Base-by-base conservation (phyloP, 805 yeast species). In the Brettanomyces anomalus region DNA sequence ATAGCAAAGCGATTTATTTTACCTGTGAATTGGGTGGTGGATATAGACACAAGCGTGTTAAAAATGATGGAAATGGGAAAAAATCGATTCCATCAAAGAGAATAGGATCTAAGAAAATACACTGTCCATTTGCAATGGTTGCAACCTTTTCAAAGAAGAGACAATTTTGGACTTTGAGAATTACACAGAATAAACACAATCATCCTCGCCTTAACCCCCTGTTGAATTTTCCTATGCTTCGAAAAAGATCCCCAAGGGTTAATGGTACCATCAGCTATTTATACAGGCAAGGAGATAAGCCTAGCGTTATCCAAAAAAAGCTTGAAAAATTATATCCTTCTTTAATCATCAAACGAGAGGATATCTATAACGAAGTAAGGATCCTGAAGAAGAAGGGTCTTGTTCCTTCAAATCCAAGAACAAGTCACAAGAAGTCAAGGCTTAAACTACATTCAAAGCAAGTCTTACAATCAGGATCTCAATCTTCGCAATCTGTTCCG, bases 51-150 rank as follows among this genome's bases (percentile, higher is more conserved):
- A 74, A 74, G 53, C 69, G 71, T 42, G 56, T 48, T 43, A 54
- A 49, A 17, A 48, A 46, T 36, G n/a, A 14, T 32, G 49, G 28
- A 19, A 30, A 19, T 31, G 30, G 26, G 21, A 33, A 39, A 20
- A 19, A 17, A 16, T 21, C n/a, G 15, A n/a, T 17, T 30, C 33
- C 16, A 21, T 36, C 50, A 6, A 60, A 60, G 46, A 56, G 53
- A 36, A 51, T 56, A 37, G 64, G 62, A 3, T 69, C 78, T 11
- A 74, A 74, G 52, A 74, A 74, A 52, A 68, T 73, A 45, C 68
- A 67, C 49, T 75, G 81, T 56, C 79, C 79, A 19, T 75, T 73
- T 55, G 64, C 77, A n/a, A 73, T 75, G 76, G 74, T 77, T 35
- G 79, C 81, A 24, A 66, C 68, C 51, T 73, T 57, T 52, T 71